Conservation (phyloP, 2,329 filamentous ascomycete species). For the Aspergillus felis region DNA sequence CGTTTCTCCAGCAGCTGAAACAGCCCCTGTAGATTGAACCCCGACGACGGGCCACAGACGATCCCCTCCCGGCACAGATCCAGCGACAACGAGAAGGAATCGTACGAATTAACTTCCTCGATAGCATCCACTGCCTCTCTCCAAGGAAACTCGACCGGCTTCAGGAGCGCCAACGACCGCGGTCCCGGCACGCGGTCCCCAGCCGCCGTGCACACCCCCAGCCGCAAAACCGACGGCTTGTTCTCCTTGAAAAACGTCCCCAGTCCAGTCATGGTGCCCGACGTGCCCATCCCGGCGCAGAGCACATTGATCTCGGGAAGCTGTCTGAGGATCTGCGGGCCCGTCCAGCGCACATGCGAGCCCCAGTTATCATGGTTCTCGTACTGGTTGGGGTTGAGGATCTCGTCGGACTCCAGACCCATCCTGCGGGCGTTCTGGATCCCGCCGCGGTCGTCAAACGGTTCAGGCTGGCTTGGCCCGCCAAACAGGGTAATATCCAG, state of each 20-base stretch:
- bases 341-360: constrained; percentile 56
- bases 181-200: constrained; percentile 59
- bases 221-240: constrained; percentile 39
- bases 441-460: constrained; percentile 50
- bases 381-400: constrained; percentile 56
- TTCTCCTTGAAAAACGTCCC: constrained; percentile 48
- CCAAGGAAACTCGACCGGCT: constrained; percentile 57
- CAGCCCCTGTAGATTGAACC: constrained; percentile 54
- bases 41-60: constrained; percentile 59
- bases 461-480: constrained; percentile 57
- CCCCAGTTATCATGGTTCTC: constrained; percentile 46
- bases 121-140: constrained; percentile 52
- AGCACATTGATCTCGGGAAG: constrained; percentile 55
- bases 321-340: constrained; percentile 55
- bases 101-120: constrained; percentile 53
- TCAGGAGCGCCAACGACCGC: constrained; percentile 49
- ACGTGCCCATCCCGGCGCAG: constrained; percentile 57
- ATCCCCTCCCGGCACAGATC: constrained; percentile 55
- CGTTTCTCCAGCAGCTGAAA: constrained; percentile 49
- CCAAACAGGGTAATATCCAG: constrained; percentile 57
- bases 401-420: constrained; percentile 40
- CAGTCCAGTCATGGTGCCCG: constrained; percentile 49
- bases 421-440: constrained; percentile 48
- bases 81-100: constrained; percentile 53
- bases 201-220: constrained; percentile 53